A percentile compares a stretch with the other conserved stretches of the same genome.
These are phyloP conservation scores for Blastosporella zonata DNA, from an alignment of 1,284 basidiomycete genomes.

Conservation along the genomic window DNA sequence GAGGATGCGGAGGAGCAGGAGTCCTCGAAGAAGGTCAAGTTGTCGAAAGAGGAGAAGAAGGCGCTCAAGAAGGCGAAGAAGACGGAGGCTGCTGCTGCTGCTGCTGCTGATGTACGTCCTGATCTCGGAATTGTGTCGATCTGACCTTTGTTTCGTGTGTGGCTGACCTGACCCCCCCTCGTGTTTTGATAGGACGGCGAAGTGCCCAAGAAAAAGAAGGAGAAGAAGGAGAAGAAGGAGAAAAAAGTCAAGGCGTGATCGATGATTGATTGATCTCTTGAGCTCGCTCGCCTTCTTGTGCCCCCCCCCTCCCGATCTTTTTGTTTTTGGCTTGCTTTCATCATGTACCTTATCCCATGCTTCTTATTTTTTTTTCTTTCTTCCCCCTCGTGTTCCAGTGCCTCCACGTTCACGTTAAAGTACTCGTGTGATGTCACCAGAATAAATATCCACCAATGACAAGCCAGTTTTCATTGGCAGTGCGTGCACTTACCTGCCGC, in stretches of 20 bases:
- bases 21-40: conserved; percentile 67
- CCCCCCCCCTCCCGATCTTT: conserved; percentile 13
- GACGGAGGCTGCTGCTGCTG: conserved; percentile 45
- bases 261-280: no score
- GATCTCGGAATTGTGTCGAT: not conserved
- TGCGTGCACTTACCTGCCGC: no score
- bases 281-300: no score
- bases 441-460: not conserved
- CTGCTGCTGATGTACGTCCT: conserved; percentile 33
- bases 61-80: conserved; percentile 77
- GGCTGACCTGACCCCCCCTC: conserved; percentile 11
- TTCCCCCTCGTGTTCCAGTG: not conserved
- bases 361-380: conserved; percentile 3
- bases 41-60: conserved; percentile 83
- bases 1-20: conserved; percentile 53
- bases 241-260: conserved; percentile 47
- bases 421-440: not conserved
- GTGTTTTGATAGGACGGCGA: conserved; percentile 26
- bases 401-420: conserved; percentile 2
- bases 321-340: conserved; percentile 5
- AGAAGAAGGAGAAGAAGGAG: conserved; percentile 40
- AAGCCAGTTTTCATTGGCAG: not conserved
- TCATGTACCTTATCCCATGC: conserved; percentile 14
- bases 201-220: conserved; percentile 26
- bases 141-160: conserved; percentile 5